These are phyloP conservation scores for Coemansia aciculifera DNA, from an alignment of 192 early-diverging fungal species.

Conservation along the genomic window DNA sequence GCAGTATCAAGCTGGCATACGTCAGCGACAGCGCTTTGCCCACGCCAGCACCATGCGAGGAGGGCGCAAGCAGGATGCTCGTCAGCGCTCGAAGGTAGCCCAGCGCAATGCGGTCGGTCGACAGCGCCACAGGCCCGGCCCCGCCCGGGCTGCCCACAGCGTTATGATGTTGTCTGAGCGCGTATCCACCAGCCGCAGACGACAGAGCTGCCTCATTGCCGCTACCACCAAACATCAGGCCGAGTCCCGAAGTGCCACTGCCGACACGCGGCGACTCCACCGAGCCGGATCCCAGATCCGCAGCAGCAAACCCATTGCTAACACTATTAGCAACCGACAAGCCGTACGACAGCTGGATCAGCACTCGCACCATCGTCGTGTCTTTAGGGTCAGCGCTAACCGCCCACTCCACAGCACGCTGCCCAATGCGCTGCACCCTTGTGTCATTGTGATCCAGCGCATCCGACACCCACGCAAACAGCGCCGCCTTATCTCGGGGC, in stretches of 20 bases:
- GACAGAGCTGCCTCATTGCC: background rate
- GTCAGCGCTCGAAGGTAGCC: conserved; percentile 40
- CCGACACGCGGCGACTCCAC: background rate
- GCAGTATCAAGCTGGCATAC: conserved; percentile 27
- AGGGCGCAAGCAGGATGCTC: conserved; percentile 12
- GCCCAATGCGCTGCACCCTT: conserved; percentile 36
- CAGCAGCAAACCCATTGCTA: conserved; percentile 20
- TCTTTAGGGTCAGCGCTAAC: conserved; percentile 27
- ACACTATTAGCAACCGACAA: conserved; percentile 30
- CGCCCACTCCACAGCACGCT: conserved; percentile 49
- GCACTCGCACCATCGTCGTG: conserved; percentile 35
- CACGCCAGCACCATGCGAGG: background rate
- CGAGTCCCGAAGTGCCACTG: conserved; percentile 25
- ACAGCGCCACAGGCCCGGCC: conserved; percentile 5
- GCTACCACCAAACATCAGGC: conserved; percentile 28
- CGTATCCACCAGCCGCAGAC: background rate
- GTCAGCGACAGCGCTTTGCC: conserved; percentile 18
- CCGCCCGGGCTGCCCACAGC: conserved; percentile 2
- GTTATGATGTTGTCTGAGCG: conserved; percentile 2
- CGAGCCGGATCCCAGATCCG: background rate
- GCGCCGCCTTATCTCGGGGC: conserved; percentile 38
- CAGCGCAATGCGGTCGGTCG: conserved; percentile 30
- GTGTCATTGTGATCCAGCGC: conserved; percentile 30
- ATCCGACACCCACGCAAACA: conserved; percentile 51
- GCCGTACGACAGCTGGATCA: conserved; percentile 49